These are phyloP conservation scores for Stephania yunnanensis DNA, from an alignment of 164 flowering plant genomes.

Conservation along the genomic window DNA sequence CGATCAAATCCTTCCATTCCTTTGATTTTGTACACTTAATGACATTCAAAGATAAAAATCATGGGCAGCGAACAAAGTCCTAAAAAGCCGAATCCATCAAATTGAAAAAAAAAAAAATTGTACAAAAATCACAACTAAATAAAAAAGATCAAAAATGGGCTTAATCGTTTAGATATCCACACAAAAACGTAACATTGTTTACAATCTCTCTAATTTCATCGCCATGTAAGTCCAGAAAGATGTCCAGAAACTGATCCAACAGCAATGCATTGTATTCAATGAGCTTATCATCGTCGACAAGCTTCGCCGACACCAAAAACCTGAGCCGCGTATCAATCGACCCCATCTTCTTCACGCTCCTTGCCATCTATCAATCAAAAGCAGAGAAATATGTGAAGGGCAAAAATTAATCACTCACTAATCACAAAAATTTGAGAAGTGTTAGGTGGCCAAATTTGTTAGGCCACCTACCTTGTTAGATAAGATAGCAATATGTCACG, in stretches of 20 bases:
- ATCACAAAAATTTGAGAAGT: background rate
- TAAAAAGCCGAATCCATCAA: background rate
- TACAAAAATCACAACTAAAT: background rate
- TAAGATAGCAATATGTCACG: too few relatives aligned
- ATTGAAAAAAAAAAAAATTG: background rate
- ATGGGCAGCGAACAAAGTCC: background rate
- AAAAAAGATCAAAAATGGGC: background rate
- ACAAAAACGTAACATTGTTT: background rate
- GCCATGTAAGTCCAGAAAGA: conserved; percentile 87
- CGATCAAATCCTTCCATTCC: too few relatives aligned
- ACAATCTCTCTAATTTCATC: conserved; percentile 89
- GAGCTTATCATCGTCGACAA: conserved; percentile 86
- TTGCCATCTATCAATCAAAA: conserved; percentile 19
- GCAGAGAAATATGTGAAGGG: background rate
- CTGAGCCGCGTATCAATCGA: conserved; percentile 89
- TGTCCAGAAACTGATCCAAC: conserved; percentile 87
- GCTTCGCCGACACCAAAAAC: conserved; percentile 71
- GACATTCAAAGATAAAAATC: background rate
- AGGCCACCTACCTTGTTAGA: too few relatives aligned
- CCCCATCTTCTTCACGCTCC: conserved; percentile 73
- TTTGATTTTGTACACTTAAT: background rate
- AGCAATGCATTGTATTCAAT: conserved; percentile 93
- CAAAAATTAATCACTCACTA: background rate
- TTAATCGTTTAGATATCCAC: too few relatives aligned
- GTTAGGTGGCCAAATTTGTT: too few relatives aligned